Evolutionary conservation across 75 land plant species (phyloP).

Genomic region (Sequoiadendron giganteum): DNA sequence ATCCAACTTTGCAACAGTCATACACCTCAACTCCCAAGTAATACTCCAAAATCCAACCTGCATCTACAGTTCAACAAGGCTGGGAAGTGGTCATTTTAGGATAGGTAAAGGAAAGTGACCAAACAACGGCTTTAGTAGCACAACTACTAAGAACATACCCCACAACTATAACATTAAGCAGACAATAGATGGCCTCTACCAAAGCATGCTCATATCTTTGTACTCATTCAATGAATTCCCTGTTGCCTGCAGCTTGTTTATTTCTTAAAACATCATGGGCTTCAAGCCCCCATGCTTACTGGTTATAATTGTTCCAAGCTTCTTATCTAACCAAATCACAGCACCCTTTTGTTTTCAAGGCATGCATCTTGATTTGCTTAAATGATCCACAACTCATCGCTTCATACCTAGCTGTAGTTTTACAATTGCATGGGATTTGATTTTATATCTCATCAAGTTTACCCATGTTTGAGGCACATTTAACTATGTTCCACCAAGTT

Average conservation of each 20-base stretch:
- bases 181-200: not conserved
- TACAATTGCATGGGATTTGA: no score
- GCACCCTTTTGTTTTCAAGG: not conserved
- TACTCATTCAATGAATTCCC: not conserved
- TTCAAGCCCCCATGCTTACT: not conserved
- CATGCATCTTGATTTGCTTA: not conserved
- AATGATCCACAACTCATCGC: not conserved
- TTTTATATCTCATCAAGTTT: no score
- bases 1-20: no score
- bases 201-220: not conserved
- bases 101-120: no score
- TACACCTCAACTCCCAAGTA: no score
- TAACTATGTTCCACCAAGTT: no score
- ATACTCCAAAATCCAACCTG: no score
- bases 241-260: not conserved
- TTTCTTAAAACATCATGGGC: not conserved
- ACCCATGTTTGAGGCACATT: no score
- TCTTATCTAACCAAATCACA: not conserved
- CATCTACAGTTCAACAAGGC: no score
- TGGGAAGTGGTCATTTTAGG: no score
- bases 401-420: no score
- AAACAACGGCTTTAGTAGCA: no score
- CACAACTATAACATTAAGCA: not conserved
- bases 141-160: not conserved
- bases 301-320: not conserved